Percentiles rank a stretch among this genome's conserved stretches.
Conservation (phyloP, 257 asterid species). For the Osmanthus fragrans region DNA sequence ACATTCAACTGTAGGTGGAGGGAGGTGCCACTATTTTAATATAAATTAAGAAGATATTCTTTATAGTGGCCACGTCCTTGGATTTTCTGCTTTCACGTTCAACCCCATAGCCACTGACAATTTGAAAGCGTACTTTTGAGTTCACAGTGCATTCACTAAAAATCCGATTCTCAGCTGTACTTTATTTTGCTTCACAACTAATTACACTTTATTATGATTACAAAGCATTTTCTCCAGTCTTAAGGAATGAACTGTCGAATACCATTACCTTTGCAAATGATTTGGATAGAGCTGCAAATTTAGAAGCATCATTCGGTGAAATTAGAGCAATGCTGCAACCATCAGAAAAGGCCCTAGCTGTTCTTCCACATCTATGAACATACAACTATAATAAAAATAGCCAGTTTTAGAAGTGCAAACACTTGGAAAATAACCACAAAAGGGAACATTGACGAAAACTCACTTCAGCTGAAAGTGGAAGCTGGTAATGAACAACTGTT, state of each 20-base stretch:
- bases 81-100: neutral
- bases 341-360: conserved; percentile 94
- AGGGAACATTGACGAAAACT: conserved; percentile 23
- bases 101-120: neutral
- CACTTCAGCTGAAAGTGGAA: conserved; percentile 96
- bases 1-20: neutral
- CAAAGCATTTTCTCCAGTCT: conserved; percentile 10
- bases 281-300: conserved; percentile 82
- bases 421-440: conserved; percentile 8
- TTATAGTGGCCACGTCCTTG: neutral
- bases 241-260: conserved; percentile 16
- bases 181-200: neutral
- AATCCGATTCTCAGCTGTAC: neutral
- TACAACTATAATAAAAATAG: conserved; percentile 55
- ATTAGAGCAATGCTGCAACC: conserved; percentile 94
- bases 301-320: conserved; percentile 86
- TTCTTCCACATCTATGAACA: conserved; percentile 97
- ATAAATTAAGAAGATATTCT: neutral
- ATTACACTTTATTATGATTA: conserved; percentile 5
- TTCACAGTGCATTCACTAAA: conserved; percentile 7
- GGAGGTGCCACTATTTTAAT: conserved; percentile 11
- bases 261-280: conserved; percentile 79
- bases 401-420: conserved; percentile 15
- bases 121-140: conserved; percentile 1
- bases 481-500: conserved; percentile 96